Percentiles rank a stretch among this genome's conserved stretches.
These are phyloP conservation scores for Zychaea mexicana DNA, from an alignment of 371 early-diverging fungal genomes.

Conservation along the genomic window DNA sequence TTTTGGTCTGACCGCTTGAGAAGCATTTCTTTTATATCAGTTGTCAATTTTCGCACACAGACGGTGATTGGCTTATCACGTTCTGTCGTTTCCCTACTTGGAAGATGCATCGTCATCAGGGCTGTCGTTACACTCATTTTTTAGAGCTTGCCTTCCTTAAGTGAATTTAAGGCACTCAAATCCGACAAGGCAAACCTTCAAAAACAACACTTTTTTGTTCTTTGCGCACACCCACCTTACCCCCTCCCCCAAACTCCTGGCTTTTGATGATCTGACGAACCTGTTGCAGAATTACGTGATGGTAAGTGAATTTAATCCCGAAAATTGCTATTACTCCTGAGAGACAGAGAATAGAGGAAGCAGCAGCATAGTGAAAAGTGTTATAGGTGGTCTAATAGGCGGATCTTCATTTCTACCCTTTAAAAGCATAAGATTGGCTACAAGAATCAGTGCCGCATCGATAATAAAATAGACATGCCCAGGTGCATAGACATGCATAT, in stretches of 20 bases:
- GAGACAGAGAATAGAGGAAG: neutral
- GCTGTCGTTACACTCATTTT: neutral
- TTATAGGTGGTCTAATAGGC: neutral
- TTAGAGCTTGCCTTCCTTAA: neutral
- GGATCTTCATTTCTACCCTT: neutral
- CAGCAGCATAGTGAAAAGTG: no score
- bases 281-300: conserved; percentile 1
- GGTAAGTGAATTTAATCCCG: neutral
- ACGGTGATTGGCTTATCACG: conserved; percentile 9
- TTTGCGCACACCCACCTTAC: neutral
- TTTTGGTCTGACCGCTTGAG: conserved; percentile 1
- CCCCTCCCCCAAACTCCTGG: neutral
- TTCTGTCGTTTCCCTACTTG: neutral
- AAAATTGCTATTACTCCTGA: neutral
- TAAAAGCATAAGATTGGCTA: neutral
- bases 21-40: conserved; percentile 6
- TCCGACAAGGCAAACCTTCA: neutral
- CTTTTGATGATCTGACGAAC: neutral
- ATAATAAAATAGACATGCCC: neutral
- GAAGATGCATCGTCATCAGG: neutral
- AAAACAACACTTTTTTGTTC: neutral
- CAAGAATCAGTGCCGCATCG: neutral
- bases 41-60: conserved; percentile 14
- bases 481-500: neutral
- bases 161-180: neutral